phyloP scores from a whole-genome alignment of 2,329 filamentous ascomycete genomes.

The Ceratocystis papillata region DNA sequence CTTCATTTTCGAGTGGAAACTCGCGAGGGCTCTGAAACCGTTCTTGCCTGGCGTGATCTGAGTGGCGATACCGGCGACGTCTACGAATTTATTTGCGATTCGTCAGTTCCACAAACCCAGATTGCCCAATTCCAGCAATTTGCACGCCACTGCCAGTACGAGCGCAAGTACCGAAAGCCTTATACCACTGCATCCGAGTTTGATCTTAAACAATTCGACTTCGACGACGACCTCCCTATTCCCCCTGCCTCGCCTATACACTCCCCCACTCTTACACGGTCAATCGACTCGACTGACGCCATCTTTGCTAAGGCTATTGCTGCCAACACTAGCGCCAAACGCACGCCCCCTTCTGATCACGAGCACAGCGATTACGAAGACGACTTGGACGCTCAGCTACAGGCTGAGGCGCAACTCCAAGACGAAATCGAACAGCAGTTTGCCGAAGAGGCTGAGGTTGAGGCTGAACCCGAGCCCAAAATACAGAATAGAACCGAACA shows the following conservation, averaged over 20 bases:
- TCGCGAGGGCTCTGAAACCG: slow-evolving; percentile 67
- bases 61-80: slow-evolving; percentile 89
- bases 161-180: slow-evolving; percentile 78
- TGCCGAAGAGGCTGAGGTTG: slow-evolving; percentile 39
- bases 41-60: slow-evolving; percentile 88
- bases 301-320: slow-evolving; percentile 42
- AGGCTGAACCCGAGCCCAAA: slow-evolving; percentile 3
- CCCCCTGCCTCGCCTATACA: slow-evolving; percentile 53
- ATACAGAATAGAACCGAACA: neutral
- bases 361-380: slow-evolving; percentile 16
- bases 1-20: slow-evolving; percentile 79
- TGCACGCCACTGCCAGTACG: slow-evolving; percentile 91
- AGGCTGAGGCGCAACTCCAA: slow-evolving; percentile 20
- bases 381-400: slow-evolving; percentile 20
- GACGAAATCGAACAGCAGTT: slow-evolving; percentile 32
- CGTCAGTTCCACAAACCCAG: slow-evolving; percentile 55
- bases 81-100: slow-evolving; percentile 96
- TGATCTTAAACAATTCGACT: slow-evolving; percentile 75
- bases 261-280: slow-evolving; percentile 45
- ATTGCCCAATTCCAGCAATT: slow-evolving; percentile 71
- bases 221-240: slow-evolving; percentile 53
- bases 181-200: slow-evolving; percentile 69
- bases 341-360: slow-evolving; percentile 28
- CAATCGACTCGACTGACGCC: slow-evolving; percentile 48
- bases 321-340: slow-evolving; percentile 37